These are phyloP conservation scores for Moesziomyces globuligerus DNA, from an alignment of 1,284 basidiomycete species.

Conservation along the genomic window DNA sequence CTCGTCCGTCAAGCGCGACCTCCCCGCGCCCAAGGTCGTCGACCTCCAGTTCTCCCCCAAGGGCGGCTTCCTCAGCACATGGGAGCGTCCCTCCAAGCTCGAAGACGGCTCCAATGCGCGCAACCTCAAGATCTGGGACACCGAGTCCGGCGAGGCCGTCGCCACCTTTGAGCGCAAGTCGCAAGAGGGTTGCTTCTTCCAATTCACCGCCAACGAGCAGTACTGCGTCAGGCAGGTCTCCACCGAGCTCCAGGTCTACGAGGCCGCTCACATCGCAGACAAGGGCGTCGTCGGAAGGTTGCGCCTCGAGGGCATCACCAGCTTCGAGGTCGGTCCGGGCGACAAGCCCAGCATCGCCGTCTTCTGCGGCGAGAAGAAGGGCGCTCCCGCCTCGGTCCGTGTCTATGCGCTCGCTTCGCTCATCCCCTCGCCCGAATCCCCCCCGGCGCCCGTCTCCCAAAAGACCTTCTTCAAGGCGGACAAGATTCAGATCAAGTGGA, in stretches of 20 bases:
- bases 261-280: slow-evolving; percentile 77
- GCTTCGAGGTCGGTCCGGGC: slow-evolving; percentile 81
- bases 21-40: slow-evolving; percentile 75
- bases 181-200: slow-evolving; percentile 78
- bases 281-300: slow-evolving; percentile 83
- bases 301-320: slow-evolving; percentile 81
- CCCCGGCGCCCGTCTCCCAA: slow-evolving; percentile 70
- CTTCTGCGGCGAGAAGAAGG: slow-evolving; percentile 95
- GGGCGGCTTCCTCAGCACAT: slow-evolving; percentile 90
- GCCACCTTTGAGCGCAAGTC: slow-evolving; percentile 84
- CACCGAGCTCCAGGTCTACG: slow-evolving; percentile 87
- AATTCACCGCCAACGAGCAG: slow-evolving; percentile 90
- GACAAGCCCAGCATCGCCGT: slow-evolving; percentile 84
- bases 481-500: slow-evolving; percentile 94
- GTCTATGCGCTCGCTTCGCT: slow-evolving; percentile 82
- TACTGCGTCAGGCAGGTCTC: slow-evolving; percentile 85
- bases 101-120: slow-evolving; percentile 81
- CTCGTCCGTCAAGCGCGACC: slow-evolving; percentile 49
- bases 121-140: slow-evolving; percentile 86
- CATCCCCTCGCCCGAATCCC: slow-evolving; percentile 74
- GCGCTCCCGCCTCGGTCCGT: slow-evolving; percentile 88
- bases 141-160: slow-evolving; percentile 81
- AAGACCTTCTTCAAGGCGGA: slow-evolving; percentile 98
- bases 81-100: slow-evolving; percentile 83
- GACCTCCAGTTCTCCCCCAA: slow-evolving; percentile 91